Base-by-base conservation (phyloP, 768 basidiomycete species). In the Trametes cingulata region DNA sequence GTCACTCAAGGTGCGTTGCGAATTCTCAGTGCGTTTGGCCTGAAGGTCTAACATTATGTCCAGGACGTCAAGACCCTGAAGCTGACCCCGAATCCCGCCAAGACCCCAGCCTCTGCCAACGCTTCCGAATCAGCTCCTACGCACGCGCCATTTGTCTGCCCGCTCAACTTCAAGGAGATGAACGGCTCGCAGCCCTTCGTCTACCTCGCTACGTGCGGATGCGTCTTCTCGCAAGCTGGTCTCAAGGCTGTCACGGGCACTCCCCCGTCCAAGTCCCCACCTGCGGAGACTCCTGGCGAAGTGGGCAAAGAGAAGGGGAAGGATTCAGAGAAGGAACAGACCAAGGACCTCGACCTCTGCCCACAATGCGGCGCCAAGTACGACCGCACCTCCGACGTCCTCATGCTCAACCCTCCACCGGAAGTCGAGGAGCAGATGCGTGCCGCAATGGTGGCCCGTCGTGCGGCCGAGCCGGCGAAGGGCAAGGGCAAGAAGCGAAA, bases 111-210 rank as follows among this genome's bases (percentile, higher is more conserved):
- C 2, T 68, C 81, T 5, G 58, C 69, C 13, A 71, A 80, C 13
- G 68, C 77, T 13, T 69, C 78, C 7, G 70, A 78, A 17, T 78
- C 79, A 13, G 54, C 73, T 25, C 71, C 70, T n/a, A 85, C 82
- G 52, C 79, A 71, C 2, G 79, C 90, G 2, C 83, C 82, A 53
- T 98, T 95, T 68, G 85, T 95, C 56, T 99, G 97, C 76, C 93
- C 97, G 0, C 80, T 98, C 52, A 93, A 89, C 1, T 76, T 92
- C 63, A 93, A 93, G 72, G 96, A 97, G 75, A 98, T 98, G 94
- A 94, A 93, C 66, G 97, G 97, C 14, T 71, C 73, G 3, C 83
- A 90, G 52, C 93, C 94, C 0, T 98, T 98, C 72, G 86, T 95
- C 53, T 96, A 95, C 70, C 73, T 98, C 65, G 78, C 81, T 14